Conservation (phyloP, 2,329 filamentous ascomycete species). For the Aureobasidium uvarum region DNA sequence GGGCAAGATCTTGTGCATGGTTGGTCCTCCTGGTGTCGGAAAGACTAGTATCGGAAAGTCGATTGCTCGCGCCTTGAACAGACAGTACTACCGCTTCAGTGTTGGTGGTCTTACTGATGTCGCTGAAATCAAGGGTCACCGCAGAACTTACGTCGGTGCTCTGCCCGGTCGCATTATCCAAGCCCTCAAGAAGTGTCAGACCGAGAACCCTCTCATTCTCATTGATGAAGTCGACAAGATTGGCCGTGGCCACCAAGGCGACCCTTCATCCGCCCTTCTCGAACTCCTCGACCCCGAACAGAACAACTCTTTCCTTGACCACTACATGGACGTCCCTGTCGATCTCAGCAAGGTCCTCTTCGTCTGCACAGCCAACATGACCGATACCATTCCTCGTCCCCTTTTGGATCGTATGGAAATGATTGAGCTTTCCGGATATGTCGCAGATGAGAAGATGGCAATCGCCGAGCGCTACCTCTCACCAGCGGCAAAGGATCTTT, state of each 20-base stretch:
- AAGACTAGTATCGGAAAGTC: constrained; percentile 99
- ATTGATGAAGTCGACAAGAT: constrained; percentile 99
- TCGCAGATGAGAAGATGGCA: constrained; percentile 97
- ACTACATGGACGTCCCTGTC: constrained; percentile 98
- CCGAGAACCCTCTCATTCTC: constrained; percentile 92
- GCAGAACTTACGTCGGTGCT: constrained; percentile 93
- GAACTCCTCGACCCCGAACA: constrained; percentile 96
- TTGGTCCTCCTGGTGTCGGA: constrained; percentile 93
- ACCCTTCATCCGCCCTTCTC: constrained; percentile 89
- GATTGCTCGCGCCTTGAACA: constrained; percentile 88
- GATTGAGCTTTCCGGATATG: constrained; percentile 93
- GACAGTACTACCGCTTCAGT: constrained; percentile 97
- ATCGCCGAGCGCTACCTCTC: constrained; percentile 92
- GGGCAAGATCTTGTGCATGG: constrained; percentile 97
- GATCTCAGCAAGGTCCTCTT: constrained; percentile 97
- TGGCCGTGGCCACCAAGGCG: constrained; percentile 91
- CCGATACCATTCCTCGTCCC: constrained; percentile 92
- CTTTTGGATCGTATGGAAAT: constrained; percentile 97
- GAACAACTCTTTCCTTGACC: constrained; percentile 94
- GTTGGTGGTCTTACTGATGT: constrained; percentile 96
- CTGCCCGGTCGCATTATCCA: constrained; percentile 96
- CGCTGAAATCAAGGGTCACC: constrained; percentile 97
- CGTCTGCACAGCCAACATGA: constrained; percentile 98
- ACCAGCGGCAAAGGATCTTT: constrained; percentile 90
- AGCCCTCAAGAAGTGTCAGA: constrained; percentile 97